phyloP scores from a whole-genome alignment of 2,329 filamentous ascomycete species.

The Aspergillus versicolor region DNA sequence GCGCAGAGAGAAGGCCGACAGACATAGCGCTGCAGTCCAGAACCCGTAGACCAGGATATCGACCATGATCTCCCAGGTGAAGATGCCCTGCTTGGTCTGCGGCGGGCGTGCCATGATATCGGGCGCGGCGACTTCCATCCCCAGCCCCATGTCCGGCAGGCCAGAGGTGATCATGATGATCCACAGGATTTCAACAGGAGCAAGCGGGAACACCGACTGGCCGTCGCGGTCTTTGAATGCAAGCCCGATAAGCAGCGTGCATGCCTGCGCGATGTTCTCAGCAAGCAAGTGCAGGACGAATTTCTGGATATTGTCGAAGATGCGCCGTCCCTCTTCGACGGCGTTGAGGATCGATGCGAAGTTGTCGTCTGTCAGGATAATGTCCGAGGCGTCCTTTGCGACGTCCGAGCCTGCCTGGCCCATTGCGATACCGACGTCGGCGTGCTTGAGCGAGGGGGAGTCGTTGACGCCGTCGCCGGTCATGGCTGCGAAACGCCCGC shows the following conservation, averaged over 20 bases:
- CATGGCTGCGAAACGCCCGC: slow-evolving; percentile 77
- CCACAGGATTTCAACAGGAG: slow-evolving; percentile 86
- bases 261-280: slow-evolving; percentile 81
- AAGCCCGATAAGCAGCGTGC: slow-evolving; percentile 76
- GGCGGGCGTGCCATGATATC: slow-evolving; percentile 81
- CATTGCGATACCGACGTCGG: slow-evolving; percentile 89
- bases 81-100: slow-evolving; percentile 68
- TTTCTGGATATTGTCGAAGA: slow-evolving; percentile 89
- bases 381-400: slow-evolving; percentile 67
- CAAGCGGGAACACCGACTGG: slow-evolving; percentile 80
- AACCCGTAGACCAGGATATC: slow-evolving; percentile 79
- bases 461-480: slow-evolving; percentile 89
- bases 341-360: slow-evolving; percentile 86
- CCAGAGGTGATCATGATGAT: slow-evolving; percentile 92
- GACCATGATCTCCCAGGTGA: slow-evolving; percentile 72
- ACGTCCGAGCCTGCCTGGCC: slow-evolving; percentile 80
- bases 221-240: slow-evolving; percentile 71
- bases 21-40: slow-evolving; percentile 71
- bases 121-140: slow-evolving; percentile 70
- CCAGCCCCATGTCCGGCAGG: slow-evolving; percentile 83
- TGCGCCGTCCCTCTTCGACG: slow-evolving; percentile 78
- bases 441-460: slow-evolving; percentile 73
- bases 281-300: slow-evolving; percentile 77
- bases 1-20: slow-evolving; percentile 64
- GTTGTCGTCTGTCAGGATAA: slow-evolving; percentile 78